Base-by-base conservation (phyloP, 139 green algal species). In the Volvox reticuliferus region DNA sequence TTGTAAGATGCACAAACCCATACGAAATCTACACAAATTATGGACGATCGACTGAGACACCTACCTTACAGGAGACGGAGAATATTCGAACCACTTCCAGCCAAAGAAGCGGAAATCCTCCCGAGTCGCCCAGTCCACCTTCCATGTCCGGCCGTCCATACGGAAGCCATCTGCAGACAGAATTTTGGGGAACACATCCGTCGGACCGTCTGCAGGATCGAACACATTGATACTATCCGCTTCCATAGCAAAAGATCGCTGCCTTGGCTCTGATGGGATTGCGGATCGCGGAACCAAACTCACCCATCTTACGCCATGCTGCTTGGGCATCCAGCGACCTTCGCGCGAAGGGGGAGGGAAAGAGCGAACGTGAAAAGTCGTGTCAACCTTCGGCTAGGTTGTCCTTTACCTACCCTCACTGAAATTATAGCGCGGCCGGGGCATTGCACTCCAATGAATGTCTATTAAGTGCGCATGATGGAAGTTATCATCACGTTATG, bases 41-140 rank as follows among this genome's bases (percentile, higher is more conserved):
- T n/a, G n/a, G n/a, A n/a, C 44, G 44, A 5, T 55, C 5, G 44
- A 55, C 44, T 5, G 5, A 5, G 5, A 5, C 44, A 55, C 44
- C 2, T 21, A 87, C 81, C 81, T 76, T 18, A 76, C 61, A 30
- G 55, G 67, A 2, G 30, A 90, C 2, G 92, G 93, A 20, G 88
- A 90, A 35, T 92, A 65, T 73, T 95, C 93, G 21, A 84, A 93
- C 93, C 93, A 97, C 37, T 94, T 93, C 95, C 94, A 97, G 33
- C 87, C 93, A 82, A 97, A 95, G 37, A 95, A 93, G n/a, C 93
- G 81, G 73, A 96, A 96, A 68, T 96, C 91, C 21, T 93, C 82
- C 32, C 67, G 30, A 0, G 88, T 91, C 1, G 94, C 94, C 61
- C 79, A 95, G 78, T 96, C 91, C 44, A 96, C 94, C 84, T 94